phyloP scores from a whole-genome alignment of 2,329 filamentous ascomycete species.

The Exophiala sp. region DNA sequence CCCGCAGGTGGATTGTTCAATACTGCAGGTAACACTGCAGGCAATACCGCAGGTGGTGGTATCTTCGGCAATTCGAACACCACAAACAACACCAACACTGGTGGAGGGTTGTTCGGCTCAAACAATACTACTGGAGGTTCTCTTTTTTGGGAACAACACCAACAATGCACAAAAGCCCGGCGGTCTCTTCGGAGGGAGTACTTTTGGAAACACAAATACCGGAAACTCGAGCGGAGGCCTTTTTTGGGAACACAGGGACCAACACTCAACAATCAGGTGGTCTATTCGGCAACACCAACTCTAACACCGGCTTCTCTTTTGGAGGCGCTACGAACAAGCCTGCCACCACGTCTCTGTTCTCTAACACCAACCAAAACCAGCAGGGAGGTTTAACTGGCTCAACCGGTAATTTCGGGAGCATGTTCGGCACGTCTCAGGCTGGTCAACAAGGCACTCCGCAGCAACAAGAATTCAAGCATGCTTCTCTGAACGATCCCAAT shows the following conservation, averaged over 20 bases:
- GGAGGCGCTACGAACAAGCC: slow-evolving; percentile 37
- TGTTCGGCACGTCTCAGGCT: slow-evolving; percentile 52
- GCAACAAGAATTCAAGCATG: slow-evolving; percentile 59
- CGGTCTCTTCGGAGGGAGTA: slow-evolving; percentile 40
- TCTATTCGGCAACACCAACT: slow-evolving; percentile 28
- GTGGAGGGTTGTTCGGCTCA: slow-evolving; percentile 33
- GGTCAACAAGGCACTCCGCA: slow-evolving; percentile 47
- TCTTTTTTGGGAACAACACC: slow-evolving; percentile 44
- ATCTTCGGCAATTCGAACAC: slow-evolving; percentile 20
- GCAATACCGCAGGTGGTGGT: slow-evolving; percentile 29
- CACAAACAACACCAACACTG: slow-evolving; percentile 32
- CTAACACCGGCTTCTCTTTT: slow-evolving; percentile 46
- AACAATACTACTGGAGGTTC: slow-evolving; percentile 31
- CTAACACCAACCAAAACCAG: slow-evolving; percentile 36
- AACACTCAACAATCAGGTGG: slow-evolving; percentile 30
- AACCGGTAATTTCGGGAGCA: slow-evolving; percentile 35
- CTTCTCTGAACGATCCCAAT: slow-evolving; percentile 74
- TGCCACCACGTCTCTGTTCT: slow-evolving; percentile 55
- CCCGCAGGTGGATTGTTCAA: slow-evolving; percentile 45
- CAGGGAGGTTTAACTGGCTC: slow-evolving; percentile 39
- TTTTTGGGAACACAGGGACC: slow-evolving; percentile 40
- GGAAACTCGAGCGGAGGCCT: slow-evolving; percentile 33
- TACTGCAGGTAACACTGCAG: slow-evolving; percentile 23
- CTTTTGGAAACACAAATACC: slow-evolving; percentile 23
- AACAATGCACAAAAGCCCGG: slow-evolving; percentile 46